Conservation (phyloP, 495 filamentous ascomycete species). For the Haplographium delicatum region DNA sequence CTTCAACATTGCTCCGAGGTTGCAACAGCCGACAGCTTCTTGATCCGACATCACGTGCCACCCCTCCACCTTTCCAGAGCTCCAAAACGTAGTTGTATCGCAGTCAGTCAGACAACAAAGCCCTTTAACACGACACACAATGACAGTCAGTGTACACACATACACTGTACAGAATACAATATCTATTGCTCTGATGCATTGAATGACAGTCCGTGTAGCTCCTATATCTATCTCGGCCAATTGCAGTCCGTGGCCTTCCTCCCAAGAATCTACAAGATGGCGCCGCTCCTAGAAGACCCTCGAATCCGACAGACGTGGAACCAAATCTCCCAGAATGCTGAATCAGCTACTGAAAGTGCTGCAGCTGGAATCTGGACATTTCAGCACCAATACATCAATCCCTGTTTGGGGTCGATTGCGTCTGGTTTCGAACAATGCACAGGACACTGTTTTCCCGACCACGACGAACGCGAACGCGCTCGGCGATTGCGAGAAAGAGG, state of each 20-base stretch:
- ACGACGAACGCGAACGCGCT: constrained; percentile 71
- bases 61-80: no score
- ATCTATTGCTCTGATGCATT: not conserved
- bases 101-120: no score
- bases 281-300: constrained; percentile 69
- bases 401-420: constrained; percentile 65
- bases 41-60: no score
- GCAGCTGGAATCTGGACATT: constrained; percentile 86
- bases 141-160: not conserved
- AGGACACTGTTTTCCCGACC: constrained; percentile 63
- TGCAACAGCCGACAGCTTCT: no score
- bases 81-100: no score
- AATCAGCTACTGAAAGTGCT: constrained; percentile 85
- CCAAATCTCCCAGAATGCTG: constrained; percentile 85
- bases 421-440: constrained; percentile 65
- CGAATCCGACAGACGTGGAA: constrained; percentile 92
- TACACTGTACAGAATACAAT: not conserved
- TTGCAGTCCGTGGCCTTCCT: not conserved
- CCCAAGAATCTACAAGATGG: constrained; percentile 29
- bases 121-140: no score
- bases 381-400: constrained; percentile 75
- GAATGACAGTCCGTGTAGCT: not conserved
- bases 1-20: no score
- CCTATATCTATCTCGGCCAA: not conserved
- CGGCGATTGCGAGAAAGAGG: constrained; percentile 56